Base-by-base conservation (phyloP, 805 yeast genomes). In the Yarrowia deformans region DNA sequence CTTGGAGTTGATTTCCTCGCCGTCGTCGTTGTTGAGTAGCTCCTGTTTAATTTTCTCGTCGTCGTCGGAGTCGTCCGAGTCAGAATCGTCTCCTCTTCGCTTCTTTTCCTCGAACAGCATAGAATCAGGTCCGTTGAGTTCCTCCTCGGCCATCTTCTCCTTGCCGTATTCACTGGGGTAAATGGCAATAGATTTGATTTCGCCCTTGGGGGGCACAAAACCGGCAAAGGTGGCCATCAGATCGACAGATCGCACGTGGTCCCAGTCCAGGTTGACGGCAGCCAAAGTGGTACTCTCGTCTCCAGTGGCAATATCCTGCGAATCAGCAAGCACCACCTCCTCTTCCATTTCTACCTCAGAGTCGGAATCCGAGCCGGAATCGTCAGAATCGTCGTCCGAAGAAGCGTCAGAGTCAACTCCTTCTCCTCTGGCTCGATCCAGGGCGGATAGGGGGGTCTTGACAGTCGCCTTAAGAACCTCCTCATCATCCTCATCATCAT, bases 261-360 rank as follows among this genome's bases (percentile, higher is more conserved):
- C 99, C 99, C 99, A 95, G 77, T 95, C 99, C 85, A 95, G 82
- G 75, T 95, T 95, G 39, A 95, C 98, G 1, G 89, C 97, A 0
- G 99, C 99, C 75, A 95, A 82, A 7, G 90, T 82, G 42, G 81
- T 81, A 0, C 97, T 83, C 39, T 97, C 97, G 1, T 94, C 97
- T 56, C 97, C 96, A 64, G 87, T 89, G 61, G 90, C 93, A n/a
- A 95, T 90, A 67, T 85, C 84, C 10, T 80, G 81, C 9, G 70
- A 73, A 18, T 70, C 73, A 5, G 70, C 74, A 3, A 69, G 74
- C 4, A 69, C 73, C 35, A 70, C 68, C 16, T 69, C 72, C 37
- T 68, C 72, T 12, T 56, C 61, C 23, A 42, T 55, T 8, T 70
- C 72, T 3, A 66, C 71, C 14, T 69, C 72, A 6, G 69, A 66